Conservation (phyloP, 768 basidiomycete species). For the Cyathus striatus region DNA sequence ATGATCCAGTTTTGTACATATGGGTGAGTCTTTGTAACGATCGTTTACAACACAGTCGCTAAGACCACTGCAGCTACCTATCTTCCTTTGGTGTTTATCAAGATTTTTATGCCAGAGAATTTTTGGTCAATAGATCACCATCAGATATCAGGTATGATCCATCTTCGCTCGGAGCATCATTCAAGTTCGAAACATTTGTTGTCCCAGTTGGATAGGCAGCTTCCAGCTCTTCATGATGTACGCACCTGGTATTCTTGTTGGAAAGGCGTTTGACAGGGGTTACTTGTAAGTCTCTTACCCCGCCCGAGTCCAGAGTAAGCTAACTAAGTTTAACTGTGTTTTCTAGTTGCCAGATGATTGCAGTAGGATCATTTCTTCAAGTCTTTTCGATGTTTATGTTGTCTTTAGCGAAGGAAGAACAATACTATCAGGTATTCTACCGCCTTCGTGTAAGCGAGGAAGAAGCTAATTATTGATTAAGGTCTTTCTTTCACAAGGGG, state of each 20-base stretch:
- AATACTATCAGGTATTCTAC: conserved; percentile 37
- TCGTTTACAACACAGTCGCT: no score
- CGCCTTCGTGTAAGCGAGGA: conserved; percentile 4
- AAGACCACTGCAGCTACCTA: conserved; percentile 35
- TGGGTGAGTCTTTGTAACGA: no score
- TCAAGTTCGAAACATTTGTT: conserved; percentile 6
- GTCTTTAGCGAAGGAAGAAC: conserved; percentile 31
- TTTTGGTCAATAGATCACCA: conserved; percentile 30
- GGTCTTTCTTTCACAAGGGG: conserved; percentile 49
- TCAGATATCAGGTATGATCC: conserved; percentile 36
- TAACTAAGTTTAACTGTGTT: no score
- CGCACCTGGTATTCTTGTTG: conserved; percentile 32
- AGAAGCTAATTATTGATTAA: conserved; percentile 13
- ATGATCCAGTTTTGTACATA: conserved; percentile 42
- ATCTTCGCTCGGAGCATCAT: background rate
- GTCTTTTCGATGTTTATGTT: conserved; percentile 37
- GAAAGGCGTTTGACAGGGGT: conserved; percentile 40
- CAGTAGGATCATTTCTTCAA: conserved; percentile 28
- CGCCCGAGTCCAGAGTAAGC: no score
- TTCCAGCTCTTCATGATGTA: conserved; percentile 43
- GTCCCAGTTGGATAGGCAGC: conserved; percentile 43
- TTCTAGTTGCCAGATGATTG: conserved; percentile 29
- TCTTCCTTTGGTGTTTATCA: conserved; percentile 44
- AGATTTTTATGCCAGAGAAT: conserved; percentile 39
- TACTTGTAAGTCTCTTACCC: conserved; percentile 40